Percentiles rank a stretch among this genome's conserved stretches.
Evolutionary conservation across 495 filamentous ascomycete species (phyloP).

Genomic region (Neurospora discreta): DNA sequence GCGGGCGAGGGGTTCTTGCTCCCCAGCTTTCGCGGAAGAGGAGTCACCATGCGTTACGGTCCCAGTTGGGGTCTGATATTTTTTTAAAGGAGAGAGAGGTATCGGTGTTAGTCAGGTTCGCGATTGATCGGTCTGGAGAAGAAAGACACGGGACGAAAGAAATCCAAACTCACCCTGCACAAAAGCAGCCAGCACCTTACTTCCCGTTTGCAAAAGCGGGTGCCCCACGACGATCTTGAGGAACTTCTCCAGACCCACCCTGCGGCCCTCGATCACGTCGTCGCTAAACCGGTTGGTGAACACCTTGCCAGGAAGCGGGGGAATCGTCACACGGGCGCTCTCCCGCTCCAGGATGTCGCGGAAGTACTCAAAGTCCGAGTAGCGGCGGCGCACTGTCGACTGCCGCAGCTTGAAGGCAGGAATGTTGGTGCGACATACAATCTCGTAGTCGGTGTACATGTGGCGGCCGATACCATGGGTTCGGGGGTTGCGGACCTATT

Average conservation of each 20-base stretch:
- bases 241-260: constrained; percentile 88
- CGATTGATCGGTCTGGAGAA: background rate
- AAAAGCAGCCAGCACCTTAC: constrained; percentile 89
- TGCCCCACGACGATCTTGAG: constrained; percentile 96
- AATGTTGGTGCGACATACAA: constrained; percentile 94
- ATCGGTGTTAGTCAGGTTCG: background rate
- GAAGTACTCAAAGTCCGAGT: constrained; percentile 98
- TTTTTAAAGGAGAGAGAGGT: background rate
- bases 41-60: constrained; percentile 64
- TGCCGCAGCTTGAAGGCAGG: constrained; percentile 87
- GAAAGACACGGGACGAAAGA: background rate
- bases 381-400: constrained; percentile 79
- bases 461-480: constrained; percentile 87
- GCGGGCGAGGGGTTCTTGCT: constrained; percentile 13
- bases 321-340: constrained; percentile 86
- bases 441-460: constrained; percentile 99
- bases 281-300: constrained; percentile 98
- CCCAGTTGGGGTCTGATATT: constrained; percentile 59
- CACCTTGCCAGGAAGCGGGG: constrained; percentile 91
- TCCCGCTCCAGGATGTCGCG: constrained; percentile 96
- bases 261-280: constrained; percentile 92
- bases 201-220: constrained; percentile 92
- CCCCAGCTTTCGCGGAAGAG: background rate
- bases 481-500: constrained; percentile 83
- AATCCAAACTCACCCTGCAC: constrained; percentile 67